Conservation (phyloP, 2,329 filamentous ascomycete species). For the Fusarium graminum region DNA sequence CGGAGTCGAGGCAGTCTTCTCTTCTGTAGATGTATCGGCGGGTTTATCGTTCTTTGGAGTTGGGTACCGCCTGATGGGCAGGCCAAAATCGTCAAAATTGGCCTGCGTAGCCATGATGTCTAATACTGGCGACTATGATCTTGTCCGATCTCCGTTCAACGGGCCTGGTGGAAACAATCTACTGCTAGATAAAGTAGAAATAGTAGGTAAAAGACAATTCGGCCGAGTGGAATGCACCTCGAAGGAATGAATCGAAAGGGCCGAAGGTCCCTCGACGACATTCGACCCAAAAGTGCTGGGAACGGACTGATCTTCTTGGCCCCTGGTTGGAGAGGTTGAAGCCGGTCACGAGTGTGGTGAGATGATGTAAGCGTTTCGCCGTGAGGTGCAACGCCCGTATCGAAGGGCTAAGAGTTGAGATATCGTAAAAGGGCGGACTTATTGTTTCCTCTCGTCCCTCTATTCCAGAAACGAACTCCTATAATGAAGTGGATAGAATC, state of each 20-base stretch:
- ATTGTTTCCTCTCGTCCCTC: slow-evolving; percentile 35
- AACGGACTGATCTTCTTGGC: slow-evolving; percentile 40
- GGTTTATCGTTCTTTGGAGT: slow-evolving; percentile 48
- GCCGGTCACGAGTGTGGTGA: slow-evolving; percentile 15
- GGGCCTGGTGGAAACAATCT: slow-evolving; percentile 5
- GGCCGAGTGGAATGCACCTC: slow-evolving; percentile 45
- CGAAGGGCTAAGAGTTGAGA: slow-evolving; percentile 13
- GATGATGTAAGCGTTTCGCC: slow-evolving; percentile 33
- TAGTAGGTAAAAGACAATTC: slow-evolving; percentile 8
- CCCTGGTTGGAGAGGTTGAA: slow-evolving; percentile 32
- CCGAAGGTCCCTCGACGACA: slow-evolving; percentile 42
- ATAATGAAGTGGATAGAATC: slow-evolving; percentile 37
- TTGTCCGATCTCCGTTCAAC: slow-evolving; percentile 23
- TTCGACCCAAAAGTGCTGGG: slow-evolving; percentile 38
- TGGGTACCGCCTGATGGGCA: slow-evolving; percentile 70
- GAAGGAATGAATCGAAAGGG: slow-evolving; percentile 39
- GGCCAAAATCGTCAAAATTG: slow-evolving; percentile 78
- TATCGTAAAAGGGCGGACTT: slow-evolving; percentile 23
- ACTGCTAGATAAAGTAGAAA: slow-evolving; percentile 6
- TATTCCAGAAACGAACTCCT: slow-evolving; percentile 36
- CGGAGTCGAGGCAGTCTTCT: slow-evolving; percentile 10
- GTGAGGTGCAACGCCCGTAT: slow-evolving; percentile 17
- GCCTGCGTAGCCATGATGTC: slow-evolving; percentile 46
- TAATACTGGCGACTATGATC: slow-evolving; percentile 16
- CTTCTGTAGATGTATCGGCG: slow-evolving; percentile 29